Evolutionary conservation across 371 early-diverging fungal genomes (phyloP), one percentile per base, ranked within the genome.

Genomic region (Mucor plumbeus): DNA sequence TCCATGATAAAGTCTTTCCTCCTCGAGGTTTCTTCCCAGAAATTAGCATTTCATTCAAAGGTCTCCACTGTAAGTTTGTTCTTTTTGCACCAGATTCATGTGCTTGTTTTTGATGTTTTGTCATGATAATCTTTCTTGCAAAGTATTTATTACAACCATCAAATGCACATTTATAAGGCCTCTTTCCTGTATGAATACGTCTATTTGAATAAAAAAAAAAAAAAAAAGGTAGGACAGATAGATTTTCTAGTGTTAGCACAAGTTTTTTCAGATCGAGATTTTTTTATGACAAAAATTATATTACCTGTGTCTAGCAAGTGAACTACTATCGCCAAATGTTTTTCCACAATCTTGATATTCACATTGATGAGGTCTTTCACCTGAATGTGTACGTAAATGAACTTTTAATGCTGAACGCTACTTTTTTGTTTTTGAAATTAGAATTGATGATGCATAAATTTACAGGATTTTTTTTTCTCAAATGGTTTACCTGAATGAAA

Each of bases 371-470:
- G 93, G 93, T 44, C 88, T 77, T 76, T 92, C 93, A 39, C 93
- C 93, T 21, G 93, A 87, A 80, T 92, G 93, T 0, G 92, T 92
- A 56, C 93, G 85, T 56, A 81, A 74, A 71, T 92, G 93, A 53
- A 92, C 92, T 0, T 88, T 91, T 65, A 92, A 81, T 55, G 93
- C 93, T 17, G 93, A 92, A 59, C 88, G 80, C 85, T 92, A 87
- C 67, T 66, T 66, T 26, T 48, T 17, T 19, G 9, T 17, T 17
- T 48, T 48, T 21, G 48, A 48, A 19, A 48, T 48, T 19, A 48
- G 48, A 21, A 19, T 48, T 3, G 4, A 9, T 8, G n/a, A 19
- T 48, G 19, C 48, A 21, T 41, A 44, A 50, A 50, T 26, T 58
- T 26, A 60, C 57, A 56, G 19, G 54, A 15, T 33, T 48, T 0